Conservation (phyloP, 75 land plant species). For the Azolla pinnata region DNA sequence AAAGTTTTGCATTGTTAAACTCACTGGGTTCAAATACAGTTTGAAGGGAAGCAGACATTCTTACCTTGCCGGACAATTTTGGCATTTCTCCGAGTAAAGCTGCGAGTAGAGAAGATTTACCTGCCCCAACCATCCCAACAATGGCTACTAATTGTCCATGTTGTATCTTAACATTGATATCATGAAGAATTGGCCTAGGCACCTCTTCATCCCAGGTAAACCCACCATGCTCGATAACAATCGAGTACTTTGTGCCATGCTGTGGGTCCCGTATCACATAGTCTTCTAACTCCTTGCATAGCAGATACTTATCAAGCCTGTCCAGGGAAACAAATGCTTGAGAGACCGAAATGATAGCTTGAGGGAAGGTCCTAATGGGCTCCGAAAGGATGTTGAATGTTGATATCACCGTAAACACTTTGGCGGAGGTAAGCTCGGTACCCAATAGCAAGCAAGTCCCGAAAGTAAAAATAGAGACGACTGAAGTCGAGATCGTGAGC, state of each 20-base stretch:
- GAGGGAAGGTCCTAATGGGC: conserved; percentile 29
- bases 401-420: conserved; percentile 35
- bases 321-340: conserved; percentile 28
- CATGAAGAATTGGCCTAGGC: conserved; percentile 11
- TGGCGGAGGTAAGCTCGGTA: conserved; percentile 29
- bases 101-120: conserved; percentile 31
- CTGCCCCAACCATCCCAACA: conserved; percentile 38
- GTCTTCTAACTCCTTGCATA: conserved; percentile 26
- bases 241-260: conserved; percentile 11
- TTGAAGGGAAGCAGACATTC: too few relatives aligned
- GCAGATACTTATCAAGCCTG: conserved; percentile 32
- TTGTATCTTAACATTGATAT: conserved; percentile 18
- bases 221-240: conserved; percentile 16
- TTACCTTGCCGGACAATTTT: conserved; percentile 32
- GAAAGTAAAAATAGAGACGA: conserved; percentile 31
- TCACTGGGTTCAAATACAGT: too few relatives aligned
- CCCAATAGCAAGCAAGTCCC: conserved; percentile 24
- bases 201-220: conserved; percentile 27
- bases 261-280: conserved; percentile 19
- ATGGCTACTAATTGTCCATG: conserved; percentile 26
- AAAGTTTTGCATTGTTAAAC: too few relatives aligned
- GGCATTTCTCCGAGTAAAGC: conserved; percentile 35
- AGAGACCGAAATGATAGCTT: conserved; percentile 22
- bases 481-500: conserved; percentile 26
- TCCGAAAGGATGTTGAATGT: conserved; percentile 39